Evolutionary conservation across 305 asterid genomes (phyloP).

Genomic region (Solanum hybrid): DNA sequence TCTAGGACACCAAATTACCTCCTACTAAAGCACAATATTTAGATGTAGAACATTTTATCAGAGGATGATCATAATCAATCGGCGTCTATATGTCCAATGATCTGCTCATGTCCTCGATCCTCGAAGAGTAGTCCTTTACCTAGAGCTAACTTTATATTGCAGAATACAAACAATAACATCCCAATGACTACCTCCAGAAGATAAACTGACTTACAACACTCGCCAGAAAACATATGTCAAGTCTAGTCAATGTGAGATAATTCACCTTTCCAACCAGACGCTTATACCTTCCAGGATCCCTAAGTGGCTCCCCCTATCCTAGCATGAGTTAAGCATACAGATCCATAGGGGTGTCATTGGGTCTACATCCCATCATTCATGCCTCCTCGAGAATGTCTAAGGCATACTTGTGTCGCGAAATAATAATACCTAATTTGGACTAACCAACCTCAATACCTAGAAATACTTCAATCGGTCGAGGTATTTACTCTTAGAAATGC

Average conservation of each 20-base stretch:
- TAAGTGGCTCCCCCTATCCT: not conserved
- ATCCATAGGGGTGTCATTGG: not conserved
- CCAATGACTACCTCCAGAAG: not conserved
- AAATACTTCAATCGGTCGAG: not conserved
- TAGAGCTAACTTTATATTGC: not conserved
- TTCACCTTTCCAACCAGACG: not conserved
- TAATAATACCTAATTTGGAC: not conserved
- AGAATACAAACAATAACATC: not conserved
- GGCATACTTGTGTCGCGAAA: not conserved
- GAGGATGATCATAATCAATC: not conserved
- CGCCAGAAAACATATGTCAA: not conserved
- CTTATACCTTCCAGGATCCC: not conserved
- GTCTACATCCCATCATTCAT: not conserved
- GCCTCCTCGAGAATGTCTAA: not conserved
- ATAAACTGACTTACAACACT: not conserved
- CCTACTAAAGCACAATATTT: not conserved
- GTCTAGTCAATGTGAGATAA: not conserved
- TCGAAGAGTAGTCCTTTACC: not conserved
- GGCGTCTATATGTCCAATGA: not conserved
- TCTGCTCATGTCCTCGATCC: not conserved
- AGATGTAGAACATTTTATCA: not conserved
- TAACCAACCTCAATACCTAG: not conserved
- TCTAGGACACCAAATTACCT: not conserved
- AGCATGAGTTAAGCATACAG: not conserved
- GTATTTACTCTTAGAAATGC: not conserved